These are phyloP conservation scores for Solanum bulbocastanum DNA, from an alignment of 257 asterid species.

Conservation along the genomic window DNA sequence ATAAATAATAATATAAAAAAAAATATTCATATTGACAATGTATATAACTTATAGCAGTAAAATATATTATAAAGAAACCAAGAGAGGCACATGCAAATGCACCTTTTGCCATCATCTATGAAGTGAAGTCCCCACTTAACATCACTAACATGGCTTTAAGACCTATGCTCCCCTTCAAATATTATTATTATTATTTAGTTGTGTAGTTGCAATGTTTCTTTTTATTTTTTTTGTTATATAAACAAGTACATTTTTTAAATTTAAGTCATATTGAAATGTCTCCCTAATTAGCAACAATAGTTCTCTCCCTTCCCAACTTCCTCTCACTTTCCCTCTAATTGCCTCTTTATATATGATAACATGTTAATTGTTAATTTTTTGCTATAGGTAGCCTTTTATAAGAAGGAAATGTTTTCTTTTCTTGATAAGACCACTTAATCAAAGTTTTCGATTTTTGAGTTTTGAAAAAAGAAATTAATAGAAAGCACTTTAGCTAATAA, in stretches of 20 bases:
- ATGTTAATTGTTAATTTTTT: neutral
- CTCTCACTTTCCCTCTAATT: neutral
- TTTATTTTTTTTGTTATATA: neutral
- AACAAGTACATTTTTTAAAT: neutral
- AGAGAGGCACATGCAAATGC: slow-evolving; percentile 1
- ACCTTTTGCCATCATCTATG: neutral
- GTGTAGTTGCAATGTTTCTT: neutral
- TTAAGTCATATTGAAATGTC: neutral
- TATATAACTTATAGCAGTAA: neutral
- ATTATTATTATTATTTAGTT: neutral
- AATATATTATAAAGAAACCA: neutral
- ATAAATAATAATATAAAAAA: rapidly evolving
- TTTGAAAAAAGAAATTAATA: neutral
- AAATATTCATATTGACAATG: neutral
- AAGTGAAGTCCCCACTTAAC: neutral
- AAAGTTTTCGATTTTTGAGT: neutral
- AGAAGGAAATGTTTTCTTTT: neutral
- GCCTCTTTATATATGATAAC: neutral
- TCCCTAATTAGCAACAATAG: neutral
- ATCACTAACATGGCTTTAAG: neutral
- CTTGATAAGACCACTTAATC: neutral
- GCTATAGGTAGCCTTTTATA: neutral
- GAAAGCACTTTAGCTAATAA: no score
- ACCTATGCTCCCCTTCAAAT: neutral
- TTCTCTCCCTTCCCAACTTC: neutral